Evolutionary conservation across 495 filamentous ascomycete genomes (phyloP).

Genomic region (Choiromyces venosus): DNA sequence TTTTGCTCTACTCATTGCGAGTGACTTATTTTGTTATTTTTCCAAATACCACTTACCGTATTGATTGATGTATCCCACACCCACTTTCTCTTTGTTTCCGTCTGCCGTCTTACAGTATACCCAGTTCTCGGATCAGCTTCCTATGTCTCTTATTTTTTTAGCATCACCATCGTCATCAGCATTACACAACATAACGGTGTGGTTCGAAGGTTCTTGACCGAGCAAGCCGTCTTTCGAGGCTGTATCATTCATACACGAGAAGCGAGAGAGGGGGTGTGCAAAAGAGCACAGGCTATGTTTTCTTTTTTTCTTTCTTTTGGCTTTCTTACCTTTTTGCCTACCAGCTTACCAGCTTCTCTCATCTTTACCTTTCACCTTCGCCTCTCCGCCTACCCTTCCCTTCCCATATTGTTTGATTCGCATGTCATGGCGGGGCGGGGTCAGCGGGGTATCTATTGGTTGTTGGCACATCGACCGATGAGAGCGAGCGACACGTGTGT

Average conservation of each 20-base stretch:
- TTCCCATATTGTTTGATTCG: neutral
- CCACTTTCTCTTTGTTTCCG: neutral
- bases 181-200: neutral
- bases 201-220: neutral
- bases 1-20: neutral
- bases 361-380: neutral
- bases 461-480: slow-evolving; percentile 1
- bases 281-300: neutral
- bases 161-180: neutral
- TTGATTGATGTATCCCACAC: neutral
- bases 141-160: neutral
- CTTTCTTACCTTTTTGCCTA: neutral
- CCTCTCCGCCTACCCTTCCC: neutral
- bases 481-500: slow-evolving; percentile 3
- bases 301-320: neutral
- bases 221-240: neutral
- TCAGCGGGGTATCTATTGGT: slow-evolving; percentile 1
- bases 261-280: neutral
- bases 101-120: neutral
- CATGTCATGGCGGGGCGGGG: neutral
- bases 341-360: neutral
- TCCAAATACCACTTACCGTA: neutral
- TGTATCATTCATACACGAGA: neutral
- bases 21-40: neutral
- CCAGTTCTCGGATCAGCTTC: neutral